Percentiles rank a stretch among this genome's conserved stretches.
Evolutionary conservation across 805 yeast species (phyloP).

Genomic region (Candida vartiovaarae): DNA sequence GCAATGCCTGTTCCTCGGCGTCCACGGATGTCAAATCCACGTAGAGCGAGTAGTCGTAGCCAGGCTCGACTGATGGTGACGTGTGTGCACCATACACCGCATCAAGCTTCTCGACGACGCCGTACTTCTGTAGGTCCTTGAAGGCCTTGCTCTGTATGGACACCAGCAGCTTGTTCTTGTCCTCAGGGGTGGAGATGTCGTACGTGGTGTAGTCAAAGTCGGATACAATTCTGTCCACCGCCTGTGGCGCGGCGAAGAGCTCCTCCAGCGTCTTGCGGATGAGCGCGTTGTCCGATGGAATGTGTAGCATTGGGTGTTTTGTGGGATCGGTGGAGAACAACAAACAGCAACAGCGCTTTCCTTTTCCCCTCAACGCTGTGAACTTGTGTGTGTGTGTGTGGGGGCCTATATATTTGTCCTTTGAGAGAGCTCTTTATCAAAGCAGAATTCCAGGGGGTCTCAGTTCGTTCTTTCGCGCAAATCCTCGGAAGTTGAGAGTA

Average conservation of each 20-base stretch:
- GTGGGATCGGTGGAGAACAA: neutral
- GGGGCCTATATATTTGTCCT: too few species aligned
- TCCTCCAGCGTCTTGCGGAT: conserved; percentile 76
- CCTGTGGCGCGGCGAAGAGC: conserved; percentile 47
- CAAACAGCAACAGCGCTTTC: too few species aligned
- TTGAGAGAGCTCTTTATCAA: too few species aligned
- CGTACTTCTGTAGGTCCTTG: conserved; percentile 63
- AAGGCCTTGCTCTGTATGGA: conserved; percentile 74
- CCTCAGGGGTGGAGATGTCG: conserved; percentile 84
- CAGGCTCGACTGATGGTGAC: conserved; percentile 47
- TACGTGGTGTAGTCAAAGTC: conserved; percentile 96
- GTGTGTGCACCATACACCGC: conserved; percentile 41
- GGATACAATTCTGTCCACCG: conserved; percentile 79
- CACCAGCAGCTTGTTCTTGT: conserved; percentile 55
- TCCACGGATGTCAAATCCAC: conserved; percentile 47
- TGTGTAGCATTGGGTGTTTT: conserved; percentile 57
- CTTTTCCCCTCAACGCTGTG: too few species aligned
- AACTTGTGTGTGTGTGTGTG: too few species aligned
- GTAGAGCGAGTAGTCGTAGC: conserved; percentile 73
- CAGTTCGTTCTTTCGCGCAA: too few species aligned
- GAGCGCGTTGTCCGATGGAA: conserved; percentile 78
- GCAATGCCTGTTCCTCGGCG: conserved; percentile 41
- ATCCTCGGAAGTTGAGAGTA: too few species aligned
- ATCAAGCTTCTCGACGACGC: conserved; percentile 47
- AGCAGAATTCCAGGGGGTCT: too few species aligned